Conservation (phyloP, 108 stramenopile genomes). For the Conticribra weissflogii region DNA sequence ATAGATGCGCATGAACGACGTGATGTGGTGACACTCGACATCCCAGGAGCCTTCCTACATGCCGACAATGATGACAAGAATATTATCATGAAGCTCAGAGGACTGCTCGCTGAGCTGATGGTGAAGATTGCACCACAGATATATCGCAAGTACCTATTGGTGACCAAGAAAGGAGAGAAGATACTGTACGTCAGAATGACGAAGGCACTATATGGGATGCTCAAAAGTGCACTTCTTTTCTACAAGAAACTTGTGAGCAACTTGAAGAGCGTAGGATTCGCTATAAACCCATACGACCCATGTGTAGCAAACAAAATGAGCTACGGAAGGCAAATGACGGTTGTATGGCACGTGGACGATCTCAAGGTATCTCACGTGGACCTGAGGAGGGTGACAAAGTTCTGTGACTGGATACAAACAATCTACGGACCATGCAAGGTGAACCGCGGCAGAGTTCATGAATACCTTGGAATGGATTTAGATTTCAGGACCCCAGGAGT, state of each 20-base stretch:
- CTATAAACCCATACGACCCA: conserved; percentile 2
- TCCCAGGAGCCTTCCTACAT: conserved; percentile 58
- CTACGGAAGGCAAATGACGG: neutral
- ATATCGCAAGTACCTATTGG: conserved; percentile 2
- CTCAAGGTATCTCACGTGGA: neutral
- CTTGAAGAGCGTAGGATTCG: neutral
- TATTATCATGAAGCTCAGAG: conserved; percentile 16
- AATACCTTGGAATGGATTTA: neutral
- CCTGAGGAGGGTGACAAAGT: neutral
- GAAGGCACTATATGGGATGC: neutral
- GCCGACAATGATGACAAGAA: conserved; percentile 33
- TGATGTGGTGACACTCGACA: conserved; percentile 47
- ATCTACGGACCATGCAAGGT: neutral
- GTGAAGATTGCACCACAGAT: neutral
- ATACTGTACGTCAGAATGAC: conserved; percentile 5
- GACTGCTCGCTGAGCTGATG: conserved; percentile 1
- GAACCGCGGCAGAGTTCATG: neutral
- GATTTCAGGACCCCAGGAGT: neutral
- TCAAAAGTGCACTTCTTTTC: neutral
- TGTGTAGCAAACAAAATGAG: conserved; percentile 6
- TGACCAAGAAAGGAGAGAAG: conserved; percentile 5
- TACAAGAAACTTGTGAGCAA: neutral
- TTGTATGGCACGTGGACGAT: conserved; percentile 4
- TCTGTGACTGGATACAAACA: neutral
- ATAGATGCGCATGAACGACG: conserved; percentile 14